phyloP scores from a whole-genome alignment of 1,284 basidiomycete species.

The Ceratorhiza oryzae-sativae region DNA sequence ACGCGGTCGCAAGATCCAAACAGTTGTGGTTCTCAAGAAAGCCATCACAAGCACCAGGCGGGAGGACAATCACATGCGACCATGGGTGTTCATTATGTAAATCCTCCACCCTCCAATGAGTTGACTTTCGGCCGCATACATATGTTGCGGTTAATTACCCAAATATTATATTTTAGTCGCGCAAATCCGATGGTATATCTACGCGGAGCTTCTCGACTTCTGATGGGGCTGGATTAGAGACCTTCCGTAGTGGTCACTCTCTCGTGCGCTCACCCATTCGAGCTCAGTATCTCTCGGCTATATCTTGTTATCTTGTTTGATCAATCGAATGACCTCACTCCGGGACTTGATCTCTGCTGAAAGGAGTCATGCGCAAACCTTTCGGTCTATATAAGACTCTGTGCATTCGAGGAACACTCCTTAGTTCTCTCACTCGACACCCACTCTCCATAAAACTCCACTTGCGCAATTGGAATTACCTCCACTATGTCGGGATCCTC shows the following conservation, averaged over 20 bases:
- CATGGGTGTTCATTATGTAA: not conserved
- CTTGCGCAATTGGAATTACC: too few relatives aligned
- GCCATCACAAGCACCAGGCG: conserved; percentile 2
- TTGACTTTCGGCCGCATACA: too few relatives aligned
- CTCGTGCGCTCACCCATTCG: conserved; percentile 1
- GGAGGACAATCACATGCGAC: not conserved
- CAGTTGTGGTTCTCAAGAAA: not conserved
- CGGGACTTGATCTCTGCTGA: not conserved
- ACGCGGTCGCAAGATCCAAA: not conserved
- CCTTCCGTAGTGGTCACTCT: not conserved
- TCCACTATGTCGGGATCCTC: conserved; percentile 17
- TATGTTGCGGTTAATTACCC: not conserved
- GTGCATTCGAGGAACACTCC: not conserved
- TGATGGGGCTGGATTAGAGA: not conserved
- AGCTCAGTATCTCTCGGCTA: conserved; percentile 14
- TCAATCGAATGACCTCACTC: conserved; percentile 13
- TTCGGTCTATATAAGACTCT: conserved; percentile 8
- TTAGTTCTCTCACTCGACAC: not conserved
- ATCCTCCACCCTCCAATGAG: not conserved
- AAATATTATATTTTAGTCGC: not conserved
- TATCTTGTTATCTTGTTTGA: conserved; percentile 13
- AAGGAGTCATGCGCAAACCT: not conserved
- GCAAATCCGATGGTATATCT: conserved; percentile 14
- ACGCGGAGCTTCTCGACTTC: not conserved
- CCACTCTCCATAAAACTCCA: too few relatives aligned